Evolutionary conservation across 176 grass and related monocot species (phyloP), one percentile per base, ranked within the genome.

Genomic region (Bromus sterilis): DNA sequence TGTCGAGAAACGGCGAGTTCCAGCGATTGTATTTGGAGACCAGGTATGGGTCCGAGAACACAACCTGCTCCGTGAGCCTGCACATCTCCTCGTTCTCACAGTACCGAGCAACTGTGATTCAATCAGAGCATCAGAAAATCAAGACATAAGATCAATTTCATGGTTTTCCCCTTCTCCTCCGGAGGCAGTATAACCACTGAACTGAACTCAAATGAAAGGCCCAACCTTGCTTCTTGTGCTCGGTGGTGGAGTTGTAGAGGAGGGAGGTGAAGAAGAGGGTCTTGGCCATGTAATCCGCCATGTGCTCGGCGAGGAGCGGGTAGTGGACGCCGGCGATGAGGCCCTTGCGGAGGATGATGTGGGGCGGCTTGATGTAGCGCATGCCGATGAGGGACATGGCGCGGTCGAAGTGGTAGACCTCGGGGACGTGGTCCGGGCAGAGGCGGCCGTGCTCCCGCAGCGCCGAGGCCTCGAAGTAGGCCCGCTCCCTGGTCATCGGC

Each of bases 281-380:
- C 79, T 89, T 95, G 57, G 93, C 84, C 84, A 95, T 93, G 78
- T 82, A 91, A 32, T 93, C 89, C 0, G 96, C 81, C 89, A 95
- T 88, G 49, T 99, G 93, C n/a, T 93, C 72, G 34, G 96, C 89
- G 40, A 99, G 88, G 56, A 86, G 73, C 48, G 96, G 96, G 84
- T 99, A 99, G 67, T 90, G 61, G 77, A 91, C 85, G 60, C 93
- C 96, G 79, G 92, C 88, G 72, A 95, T 87, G 60, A 99, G 89
- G n/a, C 96, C 93, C 80, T 99, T 99, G 57, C 96, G 91, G 59
- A 99, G 81, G 84, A 95, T 95, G 76, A 99, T 91, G 78, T 95
- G 96, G 30, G 96, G 93, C 0, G 93, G 91, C 78, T 83, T 62
- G 72, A 99, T 89, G 86, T 93, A 99, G 30, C 86, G 90, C 96